Evolutionary conservation across 148 eudicot species (phyloP).

Genomic region (Talinum fruticosum): DNA sequence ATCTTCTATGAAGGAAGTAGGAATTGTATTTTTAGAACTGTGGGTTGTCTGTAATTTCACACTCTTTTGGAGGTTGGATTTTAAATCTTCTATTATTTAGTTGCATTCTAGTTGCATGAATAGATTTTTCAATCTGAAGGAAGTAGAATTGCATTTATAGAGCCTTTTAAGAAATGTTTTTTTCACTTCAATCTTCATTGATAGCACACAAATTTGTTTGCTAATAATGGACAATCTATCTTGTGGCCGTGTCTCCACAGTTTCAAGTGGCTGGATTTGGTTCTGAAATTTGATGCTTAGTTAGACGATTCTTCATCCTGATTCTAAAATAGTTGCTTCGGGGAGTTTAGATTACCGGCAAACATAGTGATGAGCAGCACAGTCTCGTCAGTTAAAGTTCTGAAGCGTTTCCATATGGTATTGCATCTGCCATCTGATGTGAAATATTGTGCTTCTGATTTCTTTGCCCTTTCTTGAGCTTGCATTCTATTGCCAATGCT

Average conservation of each 20-base stretch:
- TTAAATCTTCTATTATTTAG: neutral
- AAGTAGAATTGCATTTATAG: too few species aligned
- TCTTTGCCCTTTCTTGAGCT: neutral
- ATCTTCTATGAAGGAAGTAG: too few species aligned
- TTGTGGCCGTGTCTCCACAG: constrained; percentile 11
- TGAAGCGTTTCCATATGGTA: constrained; percentile 13
- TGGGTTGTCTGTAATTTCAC: neutral
- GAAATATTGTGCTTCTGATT: neutral
- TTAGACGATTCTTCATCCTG: constrained; percentile 9
- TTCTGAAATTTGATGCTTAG: constrained; percentile 10
- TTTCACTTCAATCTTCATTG: neutral
- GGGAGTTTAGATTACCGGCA: neutral
- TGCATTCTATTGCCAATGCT: neutral
- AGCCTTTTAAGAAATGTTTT: too few species aligned
- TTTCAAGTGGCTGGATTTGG: neutral
- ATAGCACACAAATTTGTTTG: neutral
- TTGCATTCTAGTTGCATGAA: neutral
- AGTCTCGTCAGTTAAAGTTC: neutral
- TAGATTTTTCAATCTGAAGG: too few species aligned
- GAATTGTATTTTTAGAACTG: too few species aligned
- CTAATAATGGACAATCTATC: neutral
- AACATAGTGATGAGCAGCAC: neutral
- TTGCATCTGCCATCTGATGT: constrained; percentile 2
- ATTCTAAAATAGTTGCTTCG: constrained; percentile 6
- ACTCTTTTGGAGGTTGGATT: neutral